Evolutionary conservation across 2,329 filamentous ascomycete genomes (phyloP), one percentile per base, ranked within the genome.

Genomic region (Dothideomycetidae sp.): DNA sequence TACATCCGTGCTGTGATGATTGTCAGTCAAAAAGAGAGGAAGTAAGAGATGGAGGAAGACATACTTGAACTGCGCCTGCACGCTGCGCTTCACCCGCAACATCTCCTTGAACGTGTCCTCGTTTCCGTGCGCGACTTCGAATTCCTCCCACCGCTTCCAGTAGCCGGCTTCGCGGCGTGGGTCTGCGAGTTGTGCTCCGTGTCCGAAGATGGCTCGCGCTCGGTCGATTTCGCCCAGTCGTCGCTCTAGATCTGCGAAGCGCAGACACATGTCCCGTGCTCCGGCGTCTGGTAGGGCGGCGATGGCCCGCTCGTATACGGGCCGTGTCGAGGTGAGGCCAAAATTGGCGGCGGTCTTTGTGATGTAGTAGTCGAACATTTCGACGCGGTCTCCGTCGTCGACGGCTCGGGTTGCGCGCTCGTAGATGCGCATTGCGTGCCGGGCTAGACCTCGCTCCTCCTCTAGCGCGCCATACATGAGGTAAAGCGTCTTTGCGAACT

Each of bases 341-440:
- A 98, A 98, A 60, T 98, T 98, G 13, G 85, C 93, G 1, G 90
- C 90, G 1, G 86, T 94, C 58, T 98, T 96, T 41, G 88, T 96
- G 54, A 98, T 94, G 65, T 98, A 98, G 56, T 96, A 93, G 58
- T 93, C 90, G 66, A 94, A 98, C 86, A 98, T 94, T 51, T 93
- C 85, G 42, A 86, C 78, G 36, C 85, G 73, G 57, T 98, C 88
- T 52, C 94, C 88, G 52, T 98, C 90, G 10, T 83, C 79, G 3
- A 98, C 92, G 10, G 88, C 86, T 19, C 90, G 76, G 4, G 90
- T 98, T 5, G 90, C 90, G 41, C 90, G 80, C 62, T 98, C 92
- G 60, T 98, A 98, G 48, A 98, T 98, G 42, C 90, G 81, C 90
- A 98, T 98, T 2, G 92, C 92, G 55, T 96, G 88, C 34, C 92